Percentiles rank a stretch among this genome's conserved stretches.
phyloP scores from a whole-genome alignment of 75 land plant genomes.

The Isoetes taiwanensis region DNA sequence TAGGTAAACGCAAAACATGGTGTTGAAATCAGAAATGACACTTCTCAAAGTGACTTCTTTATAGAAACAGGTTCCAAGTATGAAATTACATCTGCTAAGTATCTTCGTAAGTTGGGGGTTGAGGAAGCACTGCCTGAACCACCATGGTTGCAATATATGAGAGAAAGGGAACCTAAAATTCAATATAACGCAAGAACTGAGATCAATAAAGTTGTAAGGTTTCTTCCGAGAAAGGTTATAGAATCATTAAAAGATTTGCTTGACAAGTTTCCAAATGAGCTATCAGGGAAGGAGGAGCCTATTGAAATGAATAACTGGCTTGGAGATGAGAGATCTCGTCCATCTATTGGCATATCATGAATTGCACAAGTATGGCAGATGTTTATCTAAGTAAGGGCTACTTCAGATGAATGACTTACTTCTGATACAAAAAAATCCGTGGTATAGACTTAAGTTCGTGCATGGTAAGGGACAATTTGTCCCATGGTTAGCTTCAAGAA shows the following conservation, averaged over 20 bases:
- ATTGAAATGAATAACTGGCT: constrained; percentile 45
- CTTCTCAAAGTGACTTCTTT: constrained; percentile 23
- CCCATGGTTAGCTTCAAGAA: too few relatives aligned
- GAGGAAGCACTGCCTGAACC: constrained; percentile 37
- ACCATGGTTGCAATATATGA: constrained; percentile 52
- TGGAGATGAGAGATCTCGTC: constrained; percentile 65
- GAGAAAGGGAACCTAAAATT: constrained; percentile 73
- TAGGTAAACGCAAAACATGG: constrained; percentile 38
- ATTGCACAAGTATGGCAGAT: too few relatives aligned
- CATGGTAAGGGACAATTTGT: too few relatives aligned
- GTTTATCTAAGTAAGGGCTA: too few relatives aligned
- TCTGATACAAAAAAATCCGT: too few relatives aligned
- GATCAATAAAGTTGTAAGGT: constrained; percentile 23
- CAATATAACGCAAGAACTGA: constrained; percentile 26
- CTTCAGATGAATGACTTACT: too few relatives aligned
- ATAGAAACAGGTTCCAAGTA: constrained; percentile 31
- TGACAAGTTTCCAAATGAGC: constrained; percentile 39
- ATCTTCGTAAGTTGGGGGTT: constrained; percentile 19
- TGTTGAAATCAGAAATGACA: constrained; percentile 60
- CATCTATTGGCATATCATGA: too few relatives aligned
- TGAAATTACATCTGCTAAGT: constrained; percentile 42
- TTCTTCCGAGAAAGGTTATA: constrained; percentile 36
- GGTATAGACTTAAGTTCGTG: too few relatives aligned
- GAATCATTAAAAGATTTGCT: constrained; percentile 23
- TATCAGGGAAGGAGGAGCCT: constrained; percentile 62